A percentile compares a stretch with the other conserved stretches of the same genome.
Conservation (phyloP, 257 asterid species). For the Scutellaria minor region DNA sequence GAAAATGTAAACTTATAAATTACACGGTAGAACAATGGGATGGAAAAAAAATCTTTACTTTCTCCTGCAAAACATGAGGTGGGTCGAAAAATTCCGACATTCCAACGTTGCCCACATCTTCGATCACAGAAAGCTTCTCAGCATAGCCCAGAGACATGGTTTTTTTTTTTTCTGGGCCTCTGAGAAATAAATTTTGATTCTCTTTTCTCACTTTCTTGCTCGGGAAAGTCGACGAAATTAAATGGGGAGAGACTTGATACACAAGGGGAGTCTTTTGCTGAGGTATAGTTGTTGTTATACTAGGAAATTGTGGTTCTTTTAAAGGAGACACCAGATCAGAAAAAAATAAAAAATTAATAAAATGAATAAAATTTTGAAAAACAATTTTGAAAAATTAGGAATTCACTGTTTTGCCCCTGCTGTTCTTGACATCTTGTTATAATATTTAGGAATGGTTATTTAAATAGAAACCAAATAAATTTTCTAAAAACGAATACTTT, state of each 20-base stretch:
- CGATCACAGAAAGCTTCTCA: conserved; percentile 82
- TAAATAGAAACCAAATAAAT: too few relatives aligned
- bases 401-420: background rate
- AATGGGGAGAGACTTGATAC: conserved; percentile 24
- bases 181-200: background rate
- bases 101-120: conserved; percentile 98
- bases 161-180: conserved; percentile 6
- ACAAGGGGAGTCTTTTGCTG: background rate
- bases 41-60: conserved; percentile 44
- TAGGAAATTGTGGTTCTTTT: conserved; percentile 30
- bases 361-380: background rate
- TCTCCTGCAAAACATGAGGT: conserved; percentile 69
- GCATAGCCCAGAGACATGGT: conserved; percentile 95
- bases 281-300: conserved; percentile 25
- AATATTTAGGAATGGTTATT: too few relatives aligned
- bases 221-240: conserved; percentile 38
- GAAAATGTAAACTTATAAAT: conserved; percentile 15
- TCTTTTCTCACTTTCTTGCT: conserved; percentile 11
- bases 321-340: background rate
- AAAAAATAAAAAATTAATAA: background rate
- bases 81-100: conserved; percentile 86
- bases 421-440: background rate
- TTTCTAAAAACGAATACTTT: too few relatives aligned
- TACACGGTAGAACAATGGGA: conserved; percentile 8
- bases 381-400: background rate